Base-by-base conservation (phyloP, 208 protist genomes). In the Angomonas ambiguus region DNA sequence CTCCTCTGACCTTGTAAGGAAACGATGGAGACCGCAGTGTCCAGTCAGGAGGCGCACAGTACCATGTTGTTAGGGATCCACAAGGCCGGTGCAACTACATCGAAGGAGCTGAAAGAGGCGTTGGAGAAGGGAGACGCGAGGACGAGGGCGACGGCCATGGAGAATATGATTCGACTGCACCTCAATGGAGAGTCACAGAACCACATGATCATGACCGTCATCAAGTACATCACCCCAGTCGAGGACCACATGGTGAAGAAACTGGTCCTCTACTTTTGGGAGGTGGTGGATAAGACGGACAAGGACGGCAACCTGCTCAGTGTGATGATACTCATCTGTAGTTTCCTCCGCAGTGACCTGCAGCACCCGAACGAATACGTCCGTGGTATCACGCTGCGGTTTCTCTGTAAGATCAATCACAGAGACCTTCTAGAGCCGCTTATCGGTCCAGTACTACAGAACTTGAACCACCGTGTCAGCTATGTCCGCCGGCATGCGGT, bases 341-440 rank as follows among this genome's bases (percentile, higher is more conserved):
- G 95, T 63, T 95, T 94, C 72, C 79, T 99, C 49, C 84, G 95
- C 51, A 96, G 96, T 62, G 97, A 99, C 77, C 82, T 99, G 24
- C 86, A 94, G 51, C 97, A 99, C 76, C 97, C 97, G 5, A 99
- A 99, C 77, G 98, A 99, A 88, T 99, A 98, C 75, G 83, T 99
- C 35, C 86, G 98, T 0, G 98, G 97, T 33, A 86, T 92, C 31
- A 99, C 98, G 28, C 84, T 99, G 48, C 92, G 98, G 63, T 99
- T 99, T 74, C 71, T 99, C 13, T 99, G 95, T 86, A 98, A 98
- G 74, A 72, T 99, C 27, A 95, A 95, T 59, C 96, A 99, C 71
- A 64, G 85, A 42, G 97, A 99, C 42, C 71, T 99, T 8, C 80
- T 99, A 22, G 98, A 99, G 77, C 96, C 97, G n/a, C 93, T 99